phyloP scores from a whole-genome alignment of 257 asterid genomes.

The Euphrasia confusa region DNA sequence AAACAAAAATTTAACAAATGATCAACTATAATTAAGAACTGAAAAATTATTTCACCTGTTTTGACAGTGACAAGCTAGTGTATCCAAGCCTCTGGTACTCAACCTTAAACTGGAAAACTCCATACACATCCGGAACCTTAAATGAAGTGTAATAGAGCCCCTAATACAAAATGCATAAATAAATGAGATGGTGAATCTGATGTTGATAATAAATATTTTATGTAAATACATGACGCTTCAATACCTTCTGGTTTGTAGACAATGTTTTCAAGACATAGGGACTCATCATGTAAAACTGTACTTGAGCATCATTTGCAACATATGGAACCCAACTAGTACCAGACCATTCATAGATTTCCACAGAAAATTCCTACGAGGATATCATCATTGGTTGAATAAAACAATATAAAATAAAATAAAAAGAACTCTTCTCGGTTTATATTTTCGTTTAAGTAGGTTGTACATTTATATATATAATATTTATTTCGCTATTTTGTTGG shows the following conservation, averaged over 20 bases:
- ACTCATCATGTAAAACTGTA: slow-evolving; percentile 93
- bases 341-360: slow-evolving; percentile 76
- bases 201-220: not conserved
- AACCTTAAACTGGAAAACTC: slow-evolving; percentile 88
- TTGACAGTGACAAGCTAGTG: slow-evolving; percentile 58
- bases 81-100: slow-evolving; percentile 77
- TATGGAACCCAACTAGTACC: slow-evolving; percentile 77
- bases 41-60: slow-evolving; percentile 46
- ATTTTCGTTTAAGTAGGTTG: not conserved
- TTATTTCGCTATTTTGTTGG: not conserved
- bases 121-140: slow-evolving; percentile 90
- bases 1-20: not conserved
- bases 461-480: not conserved
- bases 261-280: slow-evolving; percentile 80
- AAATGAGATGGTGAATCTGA: slow-evolving; percentile 2
- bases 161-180: slow-evolving; percentile 35
- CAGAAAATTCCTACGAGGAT: slow-evolving; percentile 53
- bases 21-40: not conserved
- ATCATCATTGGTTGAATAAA: slow-evolving; percentile 7
- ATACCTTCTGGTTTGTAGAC: slow-evolving; percentile 69
- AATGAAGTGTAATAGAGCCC: slow-evolving; percentile 66
- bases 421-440: not conserved
- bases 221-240: not conserved
- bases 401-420: not conserved
- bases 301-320: slow-evolving; percentile 73